A percentile compares a stretch with the other conserved stretches of the same genome.
These are phyloP conservation scores for Phaeosphaeria sp. DNA, from an alignment of 2,329 filamentous ascomycete species.

Conservation along the genomic window DNA sequence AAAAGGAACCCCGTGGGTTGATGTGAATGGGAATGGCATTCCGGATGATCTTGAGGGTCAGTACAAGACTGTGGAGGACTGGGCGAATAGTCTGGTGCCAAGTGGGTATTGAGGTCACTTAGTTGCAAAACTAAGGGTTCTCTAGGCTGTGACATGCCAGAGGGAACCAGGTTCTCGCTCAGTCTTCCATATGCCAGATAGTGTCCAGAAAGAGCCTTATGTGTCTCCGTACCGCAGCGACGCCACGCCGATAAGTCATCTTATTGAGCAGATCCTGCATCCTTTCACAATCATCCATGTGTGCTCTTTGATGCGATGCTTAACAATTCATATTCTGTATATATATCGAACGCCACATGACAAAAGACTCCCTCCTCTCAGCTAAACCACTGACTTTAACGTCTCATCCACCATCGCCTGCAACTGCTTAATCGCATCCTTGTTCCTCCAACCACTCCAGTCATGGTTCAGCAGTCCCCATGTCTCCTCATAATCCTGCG, in stretches of 20 bases:
- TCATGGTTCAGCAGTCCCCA: conserved; percentile 59
- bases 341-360: background rate
- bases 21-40: conserved; percentile 59
- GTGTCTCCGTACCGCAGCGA: too few relatives aligned
- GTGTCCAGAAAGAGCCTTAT: too few relatives aligned
- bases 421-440: conserved; percentile 44
- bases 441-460: conserved; percentile 53
- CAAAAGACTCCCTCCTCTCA: background rate
- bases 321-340: background rate
- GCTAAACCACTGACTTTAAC: conserved; percentile 14
- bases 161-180: too few relatives aligned
- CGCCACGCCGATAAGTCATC: too few relatives aligned
- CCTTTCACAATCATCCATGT: too few relatives aligned
- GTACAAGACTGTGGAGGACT: conserved; percentile 58
- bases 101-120: conserved; percentile 1
- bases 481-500: conserved; percentile 59
- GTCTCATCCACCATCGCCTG: conserved; percentile 59
- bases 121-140: too few relatives aligned
- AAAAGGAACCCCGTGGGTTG: conserved; percentile 48
- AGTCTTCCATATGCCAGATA: too few relatives aligned
- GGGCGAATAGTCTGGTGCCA: conserved; percentile 57
- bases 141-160: background rate
- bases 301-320: too few relatives aligned
- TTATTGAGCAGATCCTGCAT: too few relatives aligned
- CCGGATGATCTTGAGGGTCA: conserved; percentile 57